Evolutionary conservation across 2,329 filamentous ascomycete genomes (phyloP).

Genomic region (Calonectria multiphialidica): DNA sequence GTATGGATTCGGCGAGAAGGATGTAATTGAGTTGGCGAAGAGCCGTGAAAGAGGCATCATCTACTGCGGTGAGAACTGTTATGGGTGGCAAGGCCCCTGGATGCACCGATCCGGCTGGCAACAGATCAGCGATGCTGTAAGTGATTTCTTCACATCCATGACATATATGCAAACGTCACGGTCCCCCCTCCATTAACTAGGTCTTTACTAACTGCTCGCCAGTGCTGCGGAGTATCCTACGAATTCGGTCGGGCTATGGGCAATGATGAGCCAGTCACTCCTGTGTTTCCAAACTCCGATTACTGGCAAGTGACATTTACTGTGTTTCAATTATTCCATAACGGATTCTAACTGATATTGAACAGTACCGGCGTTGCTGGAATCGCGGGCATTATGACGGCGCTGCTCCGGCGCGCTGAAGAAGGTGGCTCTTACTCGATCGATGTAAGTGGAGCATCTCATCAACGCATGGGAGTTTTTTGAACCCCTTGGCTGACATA

Average conservation of each 20-base stretch:
- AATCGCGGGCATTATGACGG: background rate
- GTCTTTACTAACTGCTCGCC: background rate
- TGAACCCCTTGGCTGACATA: background rate
- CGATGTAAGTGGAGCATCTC: slow-evolving; percentile 5
- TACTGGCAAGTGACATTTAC: slow-evolving; percentile 35
- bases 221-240: slow-evolving; percentile 57
- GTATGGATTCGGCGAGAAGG: slow-evolving; percentile 56
- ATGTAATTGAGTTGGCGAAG: slow-evolving; percentile 41
- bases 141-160: background rate
- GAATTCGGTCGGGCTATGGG: slow-evolving; percentile 59
- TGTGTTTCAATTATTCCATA: background rate
- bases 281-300: slow-evolving; percentile 48
- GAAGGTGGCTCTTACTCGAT: background rate
- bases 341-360: background rate
- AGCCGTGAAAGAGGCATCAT: slow-evolving; percentile 40
- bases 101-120: slow-evolving; percentile 63
- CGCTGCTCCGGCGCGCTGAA: background rate
- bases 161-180: background rate
- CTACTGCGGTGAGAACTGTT: slow-evolving; percentile 65
- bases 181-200: no score
- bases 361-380: slow-evolving; percentile 1
- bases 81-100: slow-evolving; percentile 64
- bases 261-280: slow-evolving; percentile 42
- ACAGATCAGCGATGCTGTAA: slow-evolving; percentile 61
- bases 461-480: background rate